Percentiles rank a stretch among this genome's conserved stretches.
phyloP scores from a whole-genome alignment of 768 basidiomycete genomes.

The Tephrocybe sp. region DNA sequence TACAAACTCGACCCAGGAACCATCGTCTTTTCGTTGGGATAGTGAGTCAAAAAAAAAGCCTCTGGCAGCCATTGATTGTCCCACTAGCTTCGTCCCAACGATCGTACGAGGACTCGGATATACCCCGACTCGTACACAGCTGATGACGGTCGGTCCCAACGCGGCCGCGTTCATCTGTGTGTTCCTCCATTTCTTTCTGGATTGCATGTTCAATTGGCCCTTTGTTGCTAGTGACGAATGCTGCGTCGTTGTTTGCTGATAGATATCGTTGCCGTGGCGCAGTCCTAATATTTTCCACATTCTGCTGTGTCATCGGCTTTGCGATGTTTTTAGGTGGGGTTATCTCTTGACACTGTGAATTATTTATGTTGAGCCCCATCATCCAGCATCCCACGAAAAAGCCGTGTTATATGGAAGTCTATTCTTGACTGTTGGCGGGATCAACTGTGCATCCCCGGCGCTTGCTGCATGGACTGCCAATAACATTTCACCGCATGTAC shows the following conservation, averaged over 20 bases:
- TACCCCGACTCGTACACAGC: constrained; percentile 38
- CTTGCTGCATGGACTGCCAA: constrained; percentile 41
- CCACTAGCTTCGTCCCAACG: constrained; percentile 50
- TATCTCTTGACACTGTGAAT: not conserved
- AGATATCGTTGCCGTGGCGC: constrained; percentile 34
- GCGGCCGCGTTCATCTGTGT: constrained; percentile 32
- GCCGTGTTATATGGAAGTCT: constrained; percentile 35
- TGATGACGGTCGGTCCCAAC: constrained; percentile 44
- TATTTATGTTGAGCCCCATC: not conserved
- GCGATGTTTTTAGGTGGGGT: constrained; percentile 38
- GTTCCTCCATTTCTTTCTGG: constrained; percentile 4
- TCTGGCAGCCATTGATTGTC: not conserved
- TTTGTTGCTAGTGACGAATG: constrained; percentile 30
- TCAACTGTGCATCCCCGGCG: constrained; percentile 34
- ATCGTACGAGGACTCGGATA: constrained; percentile 52
- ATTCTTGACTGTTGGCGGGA: constrained; percentile 34
- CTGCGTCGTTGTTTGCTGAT: constrained; percentile 36
- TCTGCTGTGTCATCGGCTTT: constrained; percentile 32
- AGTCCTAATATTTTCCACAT: constrained; percentile 30
- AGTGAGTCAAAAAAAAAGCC: constrained; percentile 14
- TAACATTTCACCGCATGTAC: constrained; percentile 36
- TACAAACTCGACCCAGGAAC: constrained; percentile 9
- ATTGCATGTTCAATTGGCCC: not conserved
- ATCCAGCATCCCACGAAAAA: constrained; percentile 16
- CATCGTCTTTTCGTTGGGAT: constrained; percentile 20